Evolutionary conservation across 2,329 filamentous ascomycete species (phyloP).

Genomic region (Hyphodiscus sp.): DNA sequence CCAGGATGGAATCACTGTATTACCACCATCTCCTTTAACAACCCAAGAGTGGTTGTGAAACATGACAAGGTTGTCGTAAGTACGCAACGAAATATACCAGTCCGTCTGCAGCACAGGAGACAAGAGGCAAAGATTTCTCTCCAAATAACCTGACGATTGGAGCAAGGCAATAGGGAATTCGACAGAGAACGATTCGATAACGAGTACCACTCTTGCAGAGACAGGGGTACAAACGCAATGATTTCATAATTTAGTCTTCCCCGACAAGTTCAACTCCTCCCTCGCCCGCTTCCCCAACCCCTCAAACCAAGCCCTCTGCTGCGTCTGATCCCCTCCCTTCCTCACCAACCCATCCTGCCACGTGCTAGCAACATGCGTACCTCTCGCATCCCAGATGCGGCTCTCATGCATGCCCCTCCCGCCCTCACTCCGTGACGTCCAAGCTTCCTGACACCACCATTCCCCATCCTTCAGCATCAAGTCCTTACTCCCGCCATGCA

Average conservation of each 20-base stretch:
- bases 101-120: too few relatives aligned
- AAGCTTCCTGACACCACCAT: conserved; percentile 45
- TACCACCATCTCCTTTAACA: too few relatives aligned
- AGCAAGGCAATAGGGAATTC: not conserved
- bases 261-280: not conserved
- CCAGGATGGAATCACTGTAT: not conserved
- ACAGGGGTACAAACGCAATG: not conserved
- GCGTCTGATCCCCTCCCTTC: conserved; percentile 5
- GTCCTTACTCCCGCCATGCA: conserved; percentile 36
- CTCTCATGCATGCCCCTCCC: conserved; percentile 42
- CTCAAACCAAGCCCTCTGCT: conserved; percentile 7
- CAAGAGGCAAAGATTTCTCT: too few relatives aligned
- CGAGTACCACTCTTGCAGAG: too few relatives aligned
- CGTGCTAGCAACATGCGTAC: conserved; percentile 39
- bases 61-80: too few relatives aligned
- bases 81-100: too few relatives aligned
- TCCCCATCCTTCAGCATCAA: conserved; percentile 32
- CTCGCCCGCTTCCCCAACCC: conserved; percentile 2
- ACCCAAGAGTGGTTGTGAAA: too few relatives aligned
- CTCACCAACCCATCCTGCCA: conserved; percentile 43
- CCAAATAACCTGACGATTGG: not conserved
- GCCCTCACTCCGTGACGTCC: conserved; percentile 36
- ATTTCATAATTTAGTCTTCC: conserved; percentile 2
- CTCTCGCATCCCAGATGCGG: conserved; percentile 34
- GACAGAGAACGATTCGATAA: too few relatives aligned